A percentile compares a stretch with the other conserved stretches of the same genome.
phyloP scores from a whole-genome alignment of 2,329 filamentous ascomycete genomes.

The Arthrinium phaeospermum region DNA sequence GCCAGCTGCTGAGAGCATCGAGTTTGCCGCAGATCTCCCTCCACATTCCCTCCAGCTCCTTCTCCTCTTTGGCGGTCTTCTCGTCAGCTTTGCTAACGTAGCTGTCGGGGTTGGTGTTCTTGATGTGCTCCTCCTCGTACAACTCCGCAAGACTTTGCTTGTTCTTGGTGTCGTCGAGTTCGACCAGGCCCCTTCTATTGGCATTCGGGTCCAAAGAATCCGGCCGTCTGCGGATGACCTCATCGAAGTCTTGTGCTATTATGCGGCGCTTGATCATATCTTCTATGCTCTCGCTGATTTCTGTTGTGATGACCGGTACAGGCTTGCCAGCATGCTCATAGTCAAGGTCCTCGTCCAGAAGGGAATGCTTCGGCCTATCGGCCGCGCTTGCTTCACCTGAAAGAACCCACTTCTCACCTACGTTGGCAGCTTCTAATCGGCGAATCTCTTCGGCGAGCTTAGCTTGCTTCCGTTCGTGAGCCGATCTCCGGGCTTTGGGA shows the following conservation, averaged over 20 bases:
- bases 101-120: slow-evolving; percentile 74
- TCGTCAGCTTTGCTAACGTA: slow-evolving; percentile 85
- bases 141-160: slow-evolving; percentile 87
- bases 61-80: slow-evolving; percentile 80
- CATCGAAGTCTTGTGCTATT: slow-evolving; percentile 87
- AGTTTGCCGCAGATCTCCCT: slow-evolving; percentile 79
- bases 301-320: slow-evolving; percentile 89
- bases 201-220: slow-evolving; percentile 69
- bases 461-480: slow-evolving; percentile 85
- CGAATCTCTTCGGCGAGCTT: slow-evolving; percentile 90
- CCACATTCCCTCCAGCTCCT: slow-evolving; percentile 84
- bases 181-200: slow-evolving; percentile 73
- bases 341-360: slow-evolving; percentile 92
- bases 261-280: slow-evolving; percentile 94
- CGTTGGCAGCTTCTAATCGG: slow-evolving; percentile 84
- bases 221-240: slow-evolving; percentile 82
- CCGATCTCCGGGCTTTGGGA: slow-evolving; percentile 75
- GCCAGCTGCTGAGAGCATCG: slow-evolving; percentile 87
- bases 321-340: slow-evolving; percentile 96
- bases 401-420: slow-evolving; percentile 91
- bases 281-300: slow-evolving; percentile 90
- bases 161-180: slow-evolving; percentile 87
- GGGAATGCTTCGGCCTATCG: slow-evolving; percentile 86
- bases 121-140: slow-evolving; percentile 91
- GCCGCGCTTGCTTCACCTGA: slow-evolving; percentile 84